A percentile compares a stretch with the other conserved stretches of the same genome.
Evolutionary conservation across 768 basidiomycete species (phyloP).

Genomic region (Dendrothele bispora): DNA sequence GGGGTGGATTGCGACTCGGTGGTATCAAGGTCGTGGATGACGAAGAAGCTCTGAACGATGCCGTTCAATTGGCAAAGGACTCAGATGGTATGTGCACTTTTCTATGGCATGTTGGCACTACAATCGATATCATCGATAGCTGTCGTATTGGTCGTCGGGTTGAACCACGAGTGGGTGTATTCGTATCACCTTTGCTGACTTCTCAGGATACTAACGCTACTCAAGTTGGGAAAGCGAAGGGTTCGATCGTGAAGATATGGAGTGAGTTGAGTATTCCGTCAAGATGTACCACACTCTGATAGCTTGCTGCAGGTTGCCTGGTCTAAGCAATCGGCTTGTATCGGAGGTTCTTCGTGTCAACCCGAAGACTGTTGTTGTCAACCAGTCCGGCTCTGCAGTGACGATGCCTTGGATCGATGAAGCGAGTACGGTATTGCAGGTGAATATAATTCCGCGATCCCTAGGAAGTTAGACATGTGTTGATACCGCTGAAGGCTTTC

Average conservation of each 20-base stretch:
- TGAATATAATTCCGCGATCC: constrained; percentile 12
- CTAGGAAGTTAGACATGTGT: constrained; percentile 10
- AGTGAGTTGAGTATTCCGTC: constrained; percentile 23
- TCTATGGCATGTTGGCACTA: not conserved
- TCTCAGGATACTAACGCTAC: not conserved
- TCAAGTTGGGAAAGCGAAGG: constrained; percentile 59
- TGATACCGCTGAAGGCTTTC: constrained; percentile 36
- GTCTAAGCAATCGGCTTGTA: constrained; percentile 52
- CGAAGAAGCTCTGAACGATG: constrained; percentile 42
- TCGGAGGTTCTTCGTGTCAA: constrained; percentile 47
- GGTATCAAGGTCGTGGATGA: constrained; percentile 30
- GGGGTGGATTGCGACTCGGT: constrained; percentile 41
- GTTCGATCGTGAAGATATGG: constrained; percentile 49
- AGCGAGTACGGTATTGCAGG: constrained; percentile 37
- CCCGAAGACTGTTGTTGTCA: constrained; percentile 54
- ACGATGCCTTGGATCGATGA: constrained; percentile 54
- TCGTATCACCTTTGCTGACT: constrained; percentile 14
- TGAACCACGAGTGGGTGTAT: constrained; percentile 49
- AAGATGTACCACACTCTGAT: not conserved
- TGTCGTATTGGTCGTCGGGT: constrained; percentile 49
- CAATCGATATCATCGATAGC: constrained; percentile 23
- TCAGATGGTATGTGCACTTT: constrained; percentile 34
- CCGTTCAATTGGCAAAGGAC: constrained; percentile 35
- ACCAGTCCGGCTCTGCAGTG: constrained; percentile 55
- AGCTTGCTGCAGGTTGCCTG: constrained; percentile 39